phyloP scores from a whole-genome alignment of 2,329 filamentous ascomycete species.

The Penicillium sp. region DNA sequence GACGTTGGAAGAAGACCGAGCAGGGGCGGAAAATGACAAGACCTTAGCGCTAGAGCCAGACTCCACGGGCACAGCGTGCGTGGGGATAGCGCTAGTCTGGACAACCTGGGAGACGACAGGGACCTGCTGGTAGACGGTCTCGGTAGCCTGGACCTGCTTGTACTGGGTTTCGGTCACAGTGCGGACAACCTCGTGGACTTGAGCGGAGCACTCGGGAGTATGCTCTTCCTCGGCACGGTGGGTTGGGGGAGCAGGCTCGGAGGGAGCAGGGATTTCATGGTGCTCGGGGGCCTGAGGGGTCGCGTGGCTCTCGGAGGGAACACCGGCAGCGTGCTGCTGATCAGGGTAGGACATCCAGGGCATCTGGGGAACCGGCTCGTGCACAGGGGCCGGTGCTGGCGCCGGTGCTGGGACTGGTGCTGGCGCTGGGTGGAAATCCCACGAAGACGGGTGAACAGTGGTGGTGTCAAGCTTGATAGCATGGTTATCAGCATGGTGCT shows the following conservation, averaged over 20 bases:
- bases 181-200: slow-evolving; percentile 25
- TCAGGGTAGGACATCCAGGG: slow-evolving; percentile 9
- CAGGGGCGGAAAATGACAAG: slow-evolving; percentile 4
- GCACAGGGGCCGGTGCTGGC: neutral
- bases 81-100: slow-evolving; percentile 1
- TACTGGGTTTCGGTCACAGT: slow-evolving; percentile 30
- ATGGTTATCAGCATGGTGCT: slow-evolving; percentile 26
- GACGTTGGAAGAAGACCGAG: slow-evolving; percentile 4
- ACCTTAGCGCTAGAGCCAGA: slow-evolving; percentile 1
- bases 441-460: slow-evolving; percentile 10
- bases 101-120: slow-evolving; percentile 2
- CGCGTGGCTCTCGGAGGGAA: neutral
- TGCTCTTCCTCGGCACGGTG: slow-evolving; percentile 2
- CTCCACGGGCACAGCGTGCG: neutral
- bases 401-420: neutral
- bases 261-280: neutral
- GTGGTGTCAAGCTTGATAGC: slow-evolving; percentile 20
- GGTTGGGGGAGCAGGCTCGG: neutral
- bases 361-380: slow-evolving; percentile 3
- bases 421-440: neutral
- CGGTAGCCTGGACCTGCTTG: slow-evolving; percentile 14
- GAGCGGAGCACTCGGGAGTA: slow-evolving; percentile 15
- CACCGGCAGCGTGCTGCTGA: neutral
- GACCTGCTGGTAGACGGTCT: slow-evolving; percentile 13
- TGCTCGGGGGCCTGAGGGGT: neutral